phyloP scores from a whole-genome alignment of 2,329 filamentous ascomycete species.

The Claviceps cyperi region DNA sequence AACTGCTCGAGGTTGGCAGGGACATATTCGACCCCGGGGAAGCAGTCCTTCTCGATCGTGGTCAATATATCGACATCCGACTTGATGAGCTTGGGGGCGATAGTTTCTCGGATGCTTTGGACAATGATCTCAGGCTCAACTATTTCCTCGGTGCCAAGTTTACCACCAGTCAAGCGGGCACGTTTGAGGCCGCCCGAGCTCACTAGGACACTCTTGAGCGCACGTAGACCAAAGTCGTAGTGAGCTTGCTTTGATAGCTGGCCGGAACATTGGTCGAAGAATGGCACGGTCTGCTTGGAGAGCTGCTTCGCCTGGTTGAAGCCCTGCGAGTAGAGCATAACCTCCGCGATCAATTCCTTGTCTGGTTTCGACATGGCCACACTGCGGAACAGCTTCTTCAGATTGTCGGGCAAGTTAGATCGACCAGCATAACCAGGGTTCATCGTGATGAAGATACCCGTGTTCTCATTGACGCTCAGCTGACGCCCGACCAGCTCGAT shows the following conservation, averaged over 20 bases:
- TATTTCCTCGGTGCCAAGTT: constrained; percentile 50
- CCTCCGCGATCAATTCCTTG: constrained; percentile 97
- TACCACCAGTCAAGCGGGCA: constrained; percentile 49
- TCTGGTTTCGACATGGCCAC: constrained; percentile 99
- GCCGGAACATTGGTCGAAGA: constrained; percentile 82
- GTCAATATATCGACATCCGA: constrained; percentile 82
- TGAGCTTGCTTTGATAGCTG: constrained; percentile 90
- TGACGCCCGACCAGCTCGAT: constrained; percentile 92
- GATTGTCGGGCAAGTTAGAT: constrained; percentile 93
- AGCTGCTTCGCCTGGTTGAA: constrained; percentile 93
- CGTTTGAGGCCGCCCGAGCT: constrained; percentile 95
- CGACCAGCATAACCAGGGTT: constrained; percentile 97
- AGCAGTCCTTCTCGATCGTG: constrained; percentile 67
- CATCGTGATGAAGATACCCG: constrained; percentile 99
- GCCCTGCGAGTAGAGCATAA: constrained; percentile 99
- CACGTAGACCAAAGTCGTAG: constrained; percentile 96
- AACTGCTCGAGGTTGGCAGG: constrained; percentile 74
- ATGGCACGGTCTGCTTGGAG: constrained; percentile 91
- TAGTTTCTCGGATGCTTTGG: constrained; percentile 95
- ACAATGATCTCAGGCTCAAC: constrained; percentile 96
- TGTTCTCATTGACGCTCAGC: constrained; percentile 78
- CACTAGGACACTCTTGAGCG: constrained; percentile 93
- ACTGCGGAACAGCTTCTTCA: constrained; percentile 99
- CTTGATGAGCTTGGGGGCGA: constrained; percentile 91
- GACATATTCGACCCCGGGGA: constrained; percentile 86